Evolutionary conservation across 768 basidiomycete genomes (phyloP).

Genomic region (Russula brevipes): DNA sequence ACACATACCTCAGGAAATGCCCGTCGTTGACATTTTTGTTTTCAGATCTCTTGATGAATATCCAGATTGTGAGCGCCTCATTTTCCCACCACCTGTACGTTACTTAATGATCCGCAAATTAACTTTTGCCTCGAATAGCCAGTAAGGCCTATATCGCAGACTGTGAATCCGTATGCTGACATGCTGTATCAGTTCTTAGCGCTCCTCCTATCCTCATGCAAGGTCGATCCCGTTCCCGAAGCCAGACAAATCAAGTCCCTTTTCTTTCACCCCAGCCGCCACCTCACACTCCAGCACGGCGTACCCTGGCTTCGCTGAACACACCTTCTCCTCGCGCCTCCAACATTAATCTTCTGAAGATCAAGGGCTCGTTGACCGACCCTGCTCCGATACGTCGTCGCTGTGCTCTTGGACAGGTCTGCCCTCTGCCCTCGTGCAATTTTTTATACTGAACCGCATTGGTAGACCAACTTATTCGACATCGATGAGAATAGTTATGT

Average conservation of each 20-base stretch:
- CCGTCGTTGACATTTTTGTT: conserved; percentile 1
- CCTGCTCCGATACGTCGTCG: conserved; percentile 51
- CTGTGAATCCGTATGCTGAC: conserved; percentile 1
- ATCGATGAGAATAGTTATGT: conserved; percentile 70
- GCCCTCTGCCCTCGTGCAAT: conserved; percentile 21
- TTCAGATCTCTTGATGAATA: conserved; percentile 5
- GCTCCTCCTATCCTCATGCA: conserved; percentile 24
- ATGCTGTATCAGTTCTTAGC: conserved; percentile 20
- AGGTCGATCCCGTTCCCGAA: conserved; percentile 30
- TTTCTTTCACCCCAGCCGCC: conserved; percentile 28
- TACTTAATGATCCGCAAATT: conserved; percentile 36
- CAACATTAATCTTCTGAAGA: conserved; percentile 49
- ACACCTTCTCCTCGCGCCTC: conserved; percentile 66
- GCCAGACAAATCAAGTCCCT: conserved; percentile 28
- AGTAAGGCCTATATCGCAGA: conserved; percentile 7
- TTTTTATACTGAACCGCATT: conserved; percentile 28
- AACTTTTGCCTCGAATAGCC: conserved; percentile 15
- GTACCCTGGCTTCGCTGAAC: conserved; percentile 39
- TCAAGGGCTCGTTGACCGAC: conserved; percentile 69
- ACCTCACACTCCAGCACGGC: conserved; percentile 34
- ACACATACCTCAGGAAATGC: neutral
- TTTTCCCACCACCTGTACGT: conserved; percentile 28
- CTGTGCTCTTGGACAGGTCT: conserved; percentile 39
- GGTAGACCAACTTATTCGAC: conserved; percentile 54
- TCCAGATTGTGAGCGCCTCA: conserved; percentile 23